Evolutionary conservation across 2,329 filamentous ascomycete species (phyloP).

Genomic region (Stagonosporopsis cucurbitacearum): DNA sequence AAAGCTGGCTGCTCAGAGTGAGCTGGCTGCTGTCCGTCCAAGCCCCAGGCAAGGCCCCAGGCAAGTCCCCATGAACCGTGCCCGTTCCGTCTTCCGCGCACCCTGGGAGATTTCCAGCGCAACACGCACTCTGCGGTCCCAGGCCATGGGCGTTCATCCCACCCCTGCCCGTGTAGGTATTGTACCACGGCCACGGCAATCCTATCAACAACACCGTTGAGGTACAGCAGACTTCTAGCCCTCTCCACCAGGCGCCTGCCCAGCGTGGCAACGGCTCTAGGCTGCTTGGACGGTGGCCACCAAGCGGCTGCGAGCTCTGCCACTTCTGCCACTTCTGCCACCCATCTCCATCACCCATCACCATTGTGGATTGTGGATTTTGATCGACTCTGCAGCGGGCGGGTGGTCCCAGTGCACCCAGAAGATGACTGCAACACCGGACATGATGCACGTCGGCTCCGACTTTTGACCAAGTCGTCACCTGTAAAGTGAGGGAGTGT

Average conservation of each 20-base stretch:
- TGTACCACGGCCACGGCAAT: conserved; percentile 25
- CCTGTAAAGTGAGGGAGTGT: conserved; percentile 34
- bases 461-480: conserved; percentile 5
- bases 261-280: not conserved
- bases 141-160: conserved; percentile 22
- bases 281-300: not conserved
- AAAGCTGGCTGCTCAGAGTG: conserved; percentile 34
- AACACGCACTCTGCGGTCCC: conserved; percentile 31
- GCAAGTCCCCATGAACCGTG: conserved; percentile 30
- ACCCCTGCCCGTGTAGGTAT: conserved; percentile 31
- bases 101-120: conserved; percentile 29
- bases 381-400: conserved; percentile 46
- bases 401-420: conserved; percentile 24
- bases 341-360: conserved; percentile 1
- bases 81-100: conserved; percentile 46
- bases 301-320: not conserved
- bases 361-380: conserved; percentile 18
- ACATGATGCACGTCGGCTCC: conserved; percentile 26
- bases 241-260: not conserved
- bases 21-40: conserved; percentile 30
- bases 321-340: not conserved
- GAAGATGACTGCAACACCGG: conserved; percentile 27
- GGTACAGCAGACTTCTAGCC: conserved; percentile 4
- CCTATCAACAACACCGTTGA: conserved; percentile 18
- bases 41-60: conserved; percentile 17